A percentile compares a stretch with the other conserved stretches of the same genome.
Evolutionary conservation across 495 filamentous ascomycete species (phyloP).

Genomic region (Oleoguttula mirabilis): DNA sequence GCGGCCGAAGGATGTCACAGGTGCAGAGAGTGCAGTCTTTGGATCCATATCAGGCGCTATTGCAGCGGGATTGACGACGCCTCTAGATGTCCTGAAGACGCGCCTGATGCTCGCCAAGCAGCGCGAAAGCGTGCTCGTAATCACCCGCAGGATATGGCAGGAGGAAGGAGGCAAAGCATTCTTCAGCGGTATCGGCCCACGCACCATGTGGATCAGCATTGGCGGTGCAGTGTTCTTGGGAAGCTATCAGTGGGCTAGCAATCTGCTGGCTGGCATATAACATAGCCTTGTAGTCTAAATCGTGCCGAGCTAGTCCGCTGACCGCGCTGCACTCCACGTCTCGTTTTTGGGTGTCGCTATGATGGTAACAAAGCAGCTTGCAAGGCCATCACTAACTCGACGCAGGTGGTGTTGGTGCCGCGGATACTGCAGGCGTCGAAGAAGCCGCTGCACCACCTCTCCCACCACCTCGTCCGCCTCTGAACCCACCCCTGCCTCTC

Average conservation of each 20-base stretch:
- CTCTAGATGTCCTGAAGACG: constrained; percentile 93
- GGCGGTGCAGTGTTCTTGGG: constrained; percentile 93
- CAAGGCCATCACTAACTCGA: too few relatives aligned
- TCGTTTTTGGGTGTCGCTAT: too few relatives aligned
- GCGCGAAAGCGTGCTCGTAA: constrained; percentile 41
- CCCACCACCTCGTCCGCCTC: constrained; percentile 13
- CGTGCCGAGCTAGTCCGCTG: too few relatives aligned
- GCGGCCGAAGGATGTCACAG: constrained; percentile 41
- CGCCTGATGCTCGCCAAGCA: constrained; percentile 72
- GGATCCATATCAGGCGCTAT: constrained; percentile 74
- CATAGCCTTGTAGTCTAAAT: too few relatives aligned
- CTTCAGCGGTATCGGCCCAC: constrained; percentile 76
- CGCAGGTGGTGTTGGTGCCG: too few relatives aligned
- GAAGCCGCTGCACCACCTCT: not conserved
- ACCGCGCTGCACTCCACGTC: too few relatives aligned
- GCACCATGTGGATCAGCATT: constrained; percentile 85
- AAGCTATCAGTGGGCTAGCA: constrained; percentile 57
- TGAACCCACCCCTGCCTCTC: constrained; percentile 13
- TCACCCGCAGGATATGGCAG: constrained; percentile 54
- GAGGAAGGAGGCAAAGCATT: constrained; percentile 66
- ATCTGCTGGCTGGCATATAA: constrained; percentile 14
- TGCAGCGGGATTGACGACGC: constrained; percentile 81
- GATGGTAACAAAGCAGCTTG: too few relatives aligned
- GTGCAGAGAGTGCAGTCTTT: constrained; percentile 71
- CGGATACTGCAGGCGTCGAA: too few relatives aligned